Percentiles rank a stretch among this genome's conserved stretches.
Evolutionary conservation across 75 land plant species (phyloP).

Genomic region (Isoetes taiwanensis): DNA sequence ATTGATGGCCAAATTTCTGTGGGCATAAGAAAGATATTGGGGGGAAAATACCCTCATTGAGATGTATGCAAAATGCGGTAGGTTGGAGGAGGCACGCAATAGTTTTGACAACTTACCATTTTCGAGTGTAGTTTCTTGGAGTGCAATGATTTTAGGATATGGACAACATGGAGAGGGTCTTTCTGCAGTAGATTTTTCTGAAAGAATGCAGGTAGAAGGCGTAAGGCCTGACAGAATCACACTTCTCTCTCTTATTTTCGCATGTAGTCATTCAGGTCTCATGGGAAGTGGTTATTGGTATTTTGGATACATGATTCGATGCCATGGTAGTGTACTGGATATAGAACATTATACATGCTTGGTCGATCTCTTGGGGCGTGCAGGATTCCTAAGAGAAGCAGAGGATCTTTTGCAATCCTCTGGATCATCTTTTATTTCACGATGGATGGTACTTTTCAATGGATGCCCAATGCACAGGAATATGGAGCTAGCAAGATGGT

Average conservation of each 20-base stretch:
- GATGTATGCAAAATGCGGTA: conserved; percentile 59
- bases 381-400: background rate
- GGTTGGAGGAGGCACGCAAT: conserved; percentile 30
- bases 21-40: too few species aligned
- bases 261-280: conserved; percentile 19
- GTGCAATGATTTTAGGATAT: conserved; percentile 60
- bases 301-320: background rate
- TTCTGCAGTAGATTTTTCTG: conserved; percentile 43
- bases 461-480: too few species aligned
- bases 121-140: conserved; percentile 65
- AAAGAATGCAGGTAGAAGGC: conserved; percentile 18
- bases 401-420: background rate
- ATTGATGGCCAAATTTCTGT: too few species aligned
- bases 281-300: background rate
- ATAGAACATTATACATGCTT: background rate
- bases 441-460: too few species aligned
- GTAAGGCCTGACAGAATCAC: conserved; percentile 54
- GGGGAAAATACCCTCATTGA: conserved; percentile 46
- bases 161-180: conserved; percentile 22
- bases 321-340: background rate
- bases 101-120: conserved; percentile 50
- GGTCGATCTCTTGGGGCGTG: background rate
- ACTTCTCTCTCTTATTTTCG: conserved; percentile 38
- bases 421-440: background rate
- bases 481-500: too few species aligned